Evolutionary conservation across 179 eudicot species (phyloP), one percentile per base, ranked within the genome.

Genomic region (Heliamphora pulchella): DNA sequence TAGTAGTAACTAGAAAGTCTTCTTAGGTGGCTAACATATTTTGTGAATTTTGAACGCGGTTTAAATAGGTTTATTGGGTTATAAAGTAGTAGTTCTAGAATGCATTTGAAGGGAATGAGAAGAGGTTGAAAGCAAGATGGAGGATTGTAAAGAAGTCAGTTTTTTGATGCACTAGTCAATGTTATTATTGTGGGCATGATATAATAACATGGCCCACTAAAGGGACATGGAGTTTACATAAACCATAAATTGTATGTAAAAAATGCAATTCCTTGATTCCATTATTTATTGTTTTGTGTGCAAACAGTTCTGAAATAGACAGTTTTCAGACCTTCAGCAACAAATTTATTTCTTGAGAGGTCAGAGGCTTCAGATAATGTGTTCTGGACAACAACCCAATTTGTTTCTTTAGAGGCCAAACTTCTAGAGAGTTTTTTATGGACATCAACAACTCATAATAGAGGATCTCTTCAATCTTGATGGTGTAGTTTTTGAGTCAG

Each of bases 61-160:
- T 48, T 20, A 39, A 65, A 66, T 17, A 51, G 63, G 62, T 65
- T 22, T 22, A 63, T 22, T 77, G 5, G 46, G 22, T 77, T 20
- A 22, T 18, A 8, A 58, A 41, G 18, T 1, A 57, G 53, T 59
- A 17, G 20, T 46, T 61, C 44, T 18, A 14, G 54, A 58, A 61
- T 58, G 79, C 66, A 57, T 15, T 58, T 57, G 78, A 58, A 57
- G 54, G 78, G 66, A 44, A 15, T 43, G 17, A 39, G 68, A 76
- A 59, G 78, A 53, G 65, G 18, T 57, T 47, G 39, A 76, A 76
- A 15, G 72, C 17, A 59, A 61, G 55, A 46, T 43, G 64, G 18
- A n/a, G 15, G 14, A 2, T 70, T 7, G 5, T 47, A 46, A 70
- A 46, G 9, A 11, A 22, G 6, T 17, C 39, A n/a, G 46, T 48